These are phyloP conservation scores for Ilex asprella DNA, from an alignment of 257 asterid species.

Conservation along the genomic window DNA sequence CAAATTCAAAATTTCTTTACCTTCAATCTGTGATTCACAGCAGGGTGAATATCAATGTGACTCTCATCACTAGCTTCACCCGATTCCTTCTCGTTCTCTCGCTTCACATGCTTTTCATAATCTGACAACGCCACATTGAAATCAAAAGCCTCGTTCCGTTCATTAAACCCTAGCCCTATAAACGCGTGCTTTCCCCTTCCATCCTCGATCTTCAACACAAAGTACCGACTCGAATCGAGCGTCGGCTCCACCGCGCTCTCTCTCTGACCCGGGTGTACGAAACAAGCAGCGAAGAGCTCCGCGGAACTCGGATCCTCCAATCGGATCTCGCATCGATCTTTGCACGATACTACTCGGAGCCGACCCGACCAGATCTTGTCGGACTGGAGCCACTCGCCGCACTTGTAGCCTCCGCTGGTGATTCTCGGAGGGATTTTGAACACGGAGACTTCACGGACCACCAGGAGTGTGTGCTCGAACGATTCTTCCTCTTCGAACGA, in stretches of 20 bases:
- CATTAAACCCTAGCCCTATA: constrained; percentile 78
- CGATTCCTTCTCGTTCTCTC: constrained; percentile 62
- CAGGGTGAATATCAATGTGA: constrained; percentile 81
- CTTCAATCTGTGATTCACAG: constrained; percentile 85
- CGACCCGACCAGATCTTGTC: constrained; percentile 99
- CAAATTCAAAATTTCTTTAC: constrained; percentile 14
- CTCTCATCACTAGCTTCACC: constrained; percentile 41
- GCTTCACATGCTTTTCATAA: constrained; percentile 84
- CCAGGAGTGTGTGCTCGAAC: constrained; percentile 89
- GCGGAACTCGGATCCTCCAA: constrained; percentile 88
- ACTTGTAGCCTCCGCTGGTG: constrained; percentile 96
- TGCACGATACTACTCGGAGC: constrained; percentile 76
- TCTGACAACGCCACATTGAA: constrained; percentile 86
- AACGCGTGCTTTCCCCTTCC: constrained; percentile 92
- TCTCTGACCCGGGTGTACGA: constrained; percentile 76
- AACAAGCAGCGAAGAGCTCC: constrained; percentile 95
- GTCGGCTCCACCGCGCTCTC: constrained; percentile 87
- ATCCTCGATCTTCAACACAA: constrained; percentile 88
- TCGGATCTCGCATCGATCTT: constrained; percentile 88
- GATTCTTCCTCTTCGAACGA: constrained; percentile 80
- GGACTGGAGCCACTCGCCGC: constrained; percentile 98
- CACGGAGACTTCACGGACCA: constrained; percentile 89
- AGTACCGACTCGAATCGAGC: constrained; percentile 85
- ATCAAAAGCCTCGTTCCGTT: constrained; percentile 97
- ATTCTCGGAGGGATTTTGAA: constrained; percentile 96